Percentiles rank a stretch among this genome's conserved stretches.
These are phyloP conservation scores for Saururus chinensis DNA, from an alignment of 164 flowering plant species.

Conservation along the genomic window DNA sequence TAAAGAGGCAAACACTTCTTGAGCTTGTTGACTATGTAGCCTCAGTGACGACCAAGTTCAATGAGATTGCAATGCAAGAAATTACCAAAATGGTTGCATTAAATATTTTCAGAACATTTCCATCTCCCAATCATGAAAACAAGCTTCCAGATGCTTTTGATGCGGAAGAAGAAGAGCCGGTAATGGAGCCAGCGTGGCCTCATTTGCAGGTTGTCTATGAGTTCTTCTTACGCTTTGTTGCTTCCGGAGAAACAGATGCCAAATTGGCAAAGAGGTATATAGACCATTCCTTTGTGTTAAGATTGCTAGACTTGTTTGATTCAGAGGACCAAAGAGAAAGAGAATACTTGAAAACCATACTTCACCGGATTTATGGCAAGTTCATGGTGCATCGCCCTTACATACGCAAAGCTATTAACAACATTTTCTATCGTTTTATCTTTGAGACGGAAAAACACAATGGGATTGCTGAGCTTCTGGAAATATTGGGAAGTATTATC, in stretches of 20 bases:
- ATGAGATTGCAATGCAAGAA: slow-evolving; percentile 72
- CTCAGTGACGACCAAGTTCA: slow-evolving; percentile 45
- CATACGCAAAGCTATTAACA: slow-evolving; percentile 67
- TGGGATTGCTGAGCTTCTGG: slow-evolving; percentile 76
- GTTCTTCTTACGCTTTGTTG: slow-evolving; percentile 53
- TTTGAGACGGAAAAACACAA: slow-evolving; percentile 71
- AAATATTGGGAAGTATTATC: slow-evolving; percentile 67
- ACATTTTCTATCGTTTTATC: slow-evolving; percentile 60
- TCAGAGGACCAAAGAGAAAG: slow-evolving; percentile 86
- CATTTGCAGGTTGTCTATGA: slow-evolving; percentile 82
- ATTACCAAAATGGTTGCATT: slow-evolving; percentile 66
- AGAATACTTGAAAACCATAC: slow-evolving; percentile 70
- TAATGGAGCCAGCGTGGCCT: slow-evolving; percentile 74
- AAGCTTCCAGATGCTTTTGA: slow-evolving; percentile 48
- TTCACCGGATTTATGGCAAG: slow-evolving; percentile 72
- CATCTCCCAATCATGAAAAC: slow-evolving; percentile 39
- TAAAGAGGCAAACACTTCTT: slow-evolving; percentile 67
- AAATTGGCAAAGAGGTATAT: slow-evolving; percentile 72
- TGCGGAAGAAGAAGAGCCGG: slow-evolving; percentile 60
- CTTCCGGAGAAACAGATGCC: slow-evolving; percentile 73
- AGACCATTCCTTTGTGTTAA: slow-evolving; percentile 71
- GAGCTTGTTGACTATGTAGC: slow-evolving; percentile 79
- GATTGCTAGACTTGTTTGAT: slow-evolving; percentile 65
- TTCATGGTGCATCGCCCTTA: slow-evolving; percentile 84
- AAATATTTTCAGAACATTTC: slow-evolving; percentile 58